Base-by-base conservation (phyloP, 1,139 yeast species). In the Geotrichum macrosporum region DNA sequence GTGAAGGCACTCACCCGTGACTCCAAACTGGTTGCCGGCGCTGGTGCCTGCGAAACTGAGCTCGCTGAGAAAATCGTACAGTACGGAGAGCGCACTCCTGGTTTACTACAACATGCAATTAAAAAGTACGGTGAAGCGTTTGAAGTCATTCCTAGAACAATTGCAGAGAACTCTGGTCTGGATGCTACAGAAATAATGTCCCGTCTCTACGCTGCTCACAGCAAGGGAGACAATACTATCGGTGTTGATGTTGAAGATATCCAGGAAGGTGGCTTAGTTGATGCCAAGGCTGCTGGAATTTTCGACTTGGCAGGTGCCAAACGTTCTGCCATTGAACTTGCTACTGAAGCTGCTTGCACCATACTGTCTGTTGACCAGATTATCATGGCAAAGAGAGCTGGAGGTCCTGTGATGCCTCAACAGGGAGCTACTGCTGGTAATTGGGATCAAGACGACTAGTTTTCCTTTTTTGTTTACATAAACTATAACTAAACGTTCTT, bases 1-100 rank as follows among this genome's bases (percentile, higher is more conserved):
- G 80, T 92, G 58, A 94, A 92, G 69, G 94, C 96, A 1, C 74
- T 92, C 55, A 74, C 89, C 57, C 84, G 84, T 65, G 92, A 84
- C 62, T 72, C 77, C 52, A 77, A 88, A 55, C 75, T 92, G 56
- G 75, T 92, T 54, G 92, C 97, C 10, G 98, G 98, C 54, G 98
- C 98, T 0, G 98, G 98, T 59, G 92, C 96, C 15, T 76, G 85
- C n/a, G 98, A 92, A 69, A 84, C 87, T 46, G 96, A 88, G 62
- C 74, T 92, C 47, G 89, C 88, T 46, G 78, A 84, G 55, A 75
- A 81, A 61, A 75, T 89, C 51, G 84, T 88, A 18, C 79, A 78
- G 51, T 84, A 80, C 62, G 98, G 97, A 55, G 98, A 92, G 65
- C 78, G 77, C 60, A 92, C 97, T 1, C 95, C 98, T 13, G 98